A percentile compares a stretch with the other conserved stretches of the same genome.
phyloP scores from a whole-genome alignment of 2,329 filamentous ascomycete genomes.

The Herpotrichia juniperi region DNA sequence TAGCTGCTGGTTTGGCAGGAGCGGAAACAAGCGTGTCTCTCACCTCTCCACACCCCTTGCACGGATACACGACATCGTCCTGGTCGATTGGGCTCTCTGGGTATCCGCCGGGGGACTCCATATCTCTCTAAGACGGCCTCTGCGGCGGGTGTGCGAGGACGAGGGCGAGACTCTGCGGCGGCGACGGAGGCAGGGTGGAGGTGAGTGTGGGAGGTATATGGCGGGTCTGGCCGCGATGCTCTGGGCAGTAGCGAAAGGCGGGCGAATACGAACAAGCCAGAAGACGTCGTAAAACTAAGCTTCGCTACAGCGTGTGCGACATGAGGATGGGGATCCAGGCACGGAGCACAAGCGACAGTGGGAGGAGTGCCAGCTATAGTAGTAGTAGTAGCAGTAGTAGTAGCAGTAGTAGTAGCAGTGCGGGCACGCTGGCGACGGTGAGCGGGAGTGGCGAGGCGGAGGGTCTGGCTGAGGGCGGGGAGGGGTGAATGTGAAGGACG shows the following conservation, averaged over 20 bases:
- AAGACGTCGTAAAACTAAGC: slow-evolving; percentile 4
- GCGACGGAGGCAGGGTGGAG: not conserved
- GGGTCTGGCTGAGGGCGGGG: too few species aligned
- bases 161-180: not conserved
- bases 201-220: not conserved
- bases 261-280: not conserved
- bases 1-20: slow-evolving; percentile 6
- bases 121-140: slow-evolving; percentile 27
- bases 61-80: slow-evolving; percentile 63
- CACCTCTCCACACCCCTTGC: slow-evolving; percentile 64
- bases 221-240: not conserved
- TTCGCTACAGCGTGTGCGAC: slow-evolving; percentile 7
- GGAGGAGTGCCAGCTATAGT: slow-evolving; percentile 1
- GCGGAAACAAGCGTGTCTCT: slow-evolving; percentile 13
- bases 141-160: not conserved
- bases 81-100: slow-evolving; percentile 57
- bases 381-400: not conserved
- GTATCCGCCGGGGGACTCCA: slow-evolving; percentile 62
- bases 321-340: not conserved
- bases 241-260: slow-evolving; percentile 3
- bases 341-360: not conserved
- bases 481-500: too few species aligned
- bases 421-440: too few species aligned
- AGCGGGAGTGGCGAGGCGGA: too few species aligned
- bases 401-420: not conserved